phyloP scores from a whole-genome alignment of 2,329 filamentous ascomycete genomes.

The Phaeophleospora eucalypticola region DNA sequence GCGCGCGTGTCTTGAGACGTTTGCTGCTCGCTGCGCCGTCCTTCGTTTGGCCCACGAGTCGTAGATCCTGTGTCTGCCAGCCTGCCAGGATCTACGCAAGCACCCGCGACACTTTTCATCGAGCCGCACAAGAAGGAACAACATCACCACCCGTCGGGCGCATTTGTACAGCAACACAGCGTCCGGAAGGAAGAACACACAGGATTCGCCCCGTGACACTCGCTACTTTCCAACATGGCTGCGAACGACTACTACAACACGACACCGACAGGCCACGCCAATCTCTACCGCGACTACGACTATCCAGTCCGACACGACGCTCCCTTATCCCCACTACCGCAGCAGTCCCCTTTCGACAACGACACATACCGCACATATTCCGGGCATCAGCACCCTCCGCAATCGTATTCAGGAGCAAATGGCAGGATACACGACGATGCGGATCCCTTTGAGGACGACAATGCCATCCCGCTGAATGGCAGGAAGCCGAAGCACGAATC shows the following conservation, averaged over 20 bases:
- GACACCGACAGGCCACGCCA: slow-evolving; percentile 35
- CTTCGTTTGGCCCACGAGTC: not conserved
- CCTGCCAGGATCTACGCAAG: not conserved
- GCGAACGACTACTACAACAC: slow-evolving; percentile 51
- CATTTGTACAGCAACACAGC: not conserved
- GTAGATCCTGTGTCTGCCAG: not conserved
- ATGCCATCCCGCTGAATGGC: slow-evolving; percentile 45
- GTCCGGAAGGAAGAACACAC: not conserved
- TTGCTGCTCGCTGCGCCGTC: not conserved
- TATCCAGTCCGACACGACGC: slow-evolving; percentile 44
- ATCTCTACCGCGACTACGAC: slow-evolving; percentile 37
- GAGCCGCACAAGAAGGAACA: not conserved
- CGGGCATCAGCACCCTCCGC: slow-evolving; percentile 15
- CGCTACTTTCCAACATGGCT: slow-evolving; percentile 11
- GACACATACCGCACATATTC: slow-evolving; percentile 26
- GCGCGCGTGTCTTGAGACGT: not conserved
- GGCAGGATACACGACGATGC: slow-evolving; percentile 45
- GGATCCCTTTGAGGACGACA: slow-evolving; percentile 47
- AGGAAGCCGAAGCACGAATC: slow-evolving; percentile 38
- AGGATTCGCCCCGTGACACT: not conserved
- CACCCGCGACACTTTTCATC: no score
- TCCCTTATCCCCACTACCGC: slow-evolving; percentile 30
- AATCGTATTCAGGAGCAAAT: slow-evolving; percentile 54
- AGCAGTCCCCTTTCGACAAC: slow-evolving; percentile 32
- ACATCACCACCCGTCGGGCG: not conserved